Evolutionary conservation across 1,139 yeast genomes (phyloP).

Genomic region (Saccharomycopsis hybrid): DNA sequence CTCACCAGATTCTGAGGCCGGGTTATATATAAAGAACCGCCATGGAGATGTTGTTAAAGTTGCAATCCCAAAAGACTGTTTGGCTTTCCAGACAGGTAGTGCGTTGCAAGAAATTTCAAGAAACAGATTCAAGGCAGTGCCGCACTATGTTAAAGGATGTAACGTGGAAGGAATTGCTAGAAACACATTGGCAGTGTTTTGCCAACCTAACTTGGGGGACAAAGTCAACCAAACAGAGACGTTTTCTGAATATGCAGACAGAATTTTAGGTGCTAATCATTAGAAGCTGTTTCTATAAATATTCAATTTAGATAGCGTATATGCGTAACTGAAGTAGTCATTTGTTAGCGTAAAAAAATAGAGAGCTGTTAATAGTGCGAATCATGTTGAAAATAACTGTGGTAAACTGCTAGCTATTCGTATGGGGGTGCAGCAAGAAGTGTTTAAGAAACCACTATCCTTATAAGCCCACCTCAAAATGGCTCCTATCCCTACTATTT

Average conservation of each 20-base stretch:
- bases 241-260: slow-evolving; percentile 44
- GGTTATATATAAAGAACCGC: slow-evolving; percentile 48
- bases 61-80: slow-evolving; percentile 47
- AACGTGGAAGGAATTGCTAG: slow-evolving; percentile 36
- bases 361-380: too few relatives aligned
- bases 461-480: too few relatives aligned
- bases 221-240: slow-evolving; percentile 38
- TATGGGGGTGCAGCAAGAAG: too few relatives aligned
- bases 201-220: slow-evolving; percentile 55
- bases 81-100: slow-evolving; percentile 64
- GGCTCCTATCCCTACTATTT: too few relatives aligned
- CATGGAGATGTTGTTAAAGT: slow-evolving; percentile 42
- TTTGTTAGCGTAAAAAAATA: too few relatives aligned
- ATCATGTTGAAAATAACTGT: too few relatives aligned
- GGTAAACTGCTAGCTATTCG: too few relatives aligned
- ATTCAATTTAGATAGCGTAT: too few relatives aligned
- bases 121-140: slow-evolving; percentile 52
- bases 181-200: slow-evolving; percentile 57
- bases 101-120: slow-evolving; percentile 48
- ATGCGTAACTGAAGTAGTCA: too few relatives aligned
- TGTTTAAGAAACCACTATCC: too few relatives aligned
- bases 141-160: slow-evolving; percentile 49
- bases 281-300: neutral
- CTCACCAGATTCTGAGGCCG: slow-evolving; percentile 44
- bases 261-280: slow-evolving; percentile 35